Evolutionary conservation across 495 filamentous ascomycete genomes (phyloP).

Genomic region (Podospora pseudopauciseta): DNA sequence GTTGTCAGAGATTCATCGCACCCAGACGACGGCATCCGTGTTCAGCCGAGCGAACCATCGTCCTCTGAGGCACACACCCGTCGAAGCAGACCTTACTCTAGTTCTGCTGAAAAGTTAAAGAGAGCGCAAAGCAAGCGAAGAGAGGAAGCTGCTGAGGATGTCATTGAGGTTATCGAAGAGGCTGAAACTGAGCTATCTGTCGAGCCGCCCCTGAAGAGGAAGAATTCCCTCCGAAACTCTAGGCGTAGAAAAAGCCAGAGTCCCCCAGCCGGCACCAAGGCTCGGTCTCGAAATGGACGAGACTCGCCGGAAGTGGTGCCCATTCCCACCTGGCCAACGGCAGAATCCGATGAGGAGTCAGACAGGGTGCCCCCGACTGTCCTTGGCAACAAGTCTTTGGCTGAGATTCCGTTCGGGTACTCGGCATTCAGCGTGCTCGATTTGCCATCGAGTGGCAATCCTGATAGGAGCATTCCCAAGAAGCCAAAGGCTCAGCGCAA

Average conservation of each 20-base stretch:
- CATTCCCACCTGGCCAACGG: not conserved
- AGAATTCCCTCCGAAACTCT: slow-evolving; percentile 13
- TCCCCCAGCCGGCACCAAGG: slow-evolving; percentile 16
- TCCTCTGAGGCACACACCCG: slow-evolving; percentile 23
- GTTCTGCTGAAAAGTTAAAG: slow-evolving; percentile 22
- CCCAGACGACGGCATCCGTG: slow-evolving; percentile 22
- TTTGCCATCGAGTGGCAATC: slow-evolving; percentile 43
- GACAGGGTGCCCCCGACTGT: slow-evolving; percentile 37
- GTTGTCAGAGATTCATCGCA: slow-evolving; percentile 17
- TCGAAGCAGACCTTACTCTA: slow-evolving; percentile 27
- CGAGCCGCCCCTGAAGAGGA: slow-evolving; percentile 28
- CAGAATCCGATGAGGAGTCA: slow-evolving; percentile 21
- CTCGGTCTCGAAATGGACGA: not conserved
- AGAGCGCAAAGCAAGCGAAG: slow-evolving; percentile 25
- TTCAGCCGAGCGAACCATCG: slow-evolving; percentile 28
- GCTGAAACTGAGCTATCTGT: slow-evolving; percentile 25
- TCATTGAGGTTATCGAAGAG: slow-evolving; percentile 44
- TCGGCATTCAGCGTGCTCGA: slow-evolving; percentile 59
- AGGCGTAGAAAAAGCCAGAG: slow-evolving; percentile 21
- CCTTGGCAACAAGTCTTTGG: slow-evolving; percentile 44
- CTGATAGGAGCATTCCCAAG: slow-evolving; percentile 33
- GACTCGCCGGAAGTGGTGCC: slow-evolving; percentile 9
- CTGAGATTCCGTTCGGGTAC: slow-evolving; percentile 54
- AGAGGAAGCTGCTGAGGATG: slow-evolving; percentile 44
- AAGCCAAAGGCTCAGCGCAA: slow-evolving; percentile 44